Percentiles rank a stretch among this genome's conserved stretches.
Evolutionary conservation across 2,329 filamentous ascomycete genomes (phyloP).

Genomic region (Xylariales sp.): DNA sequence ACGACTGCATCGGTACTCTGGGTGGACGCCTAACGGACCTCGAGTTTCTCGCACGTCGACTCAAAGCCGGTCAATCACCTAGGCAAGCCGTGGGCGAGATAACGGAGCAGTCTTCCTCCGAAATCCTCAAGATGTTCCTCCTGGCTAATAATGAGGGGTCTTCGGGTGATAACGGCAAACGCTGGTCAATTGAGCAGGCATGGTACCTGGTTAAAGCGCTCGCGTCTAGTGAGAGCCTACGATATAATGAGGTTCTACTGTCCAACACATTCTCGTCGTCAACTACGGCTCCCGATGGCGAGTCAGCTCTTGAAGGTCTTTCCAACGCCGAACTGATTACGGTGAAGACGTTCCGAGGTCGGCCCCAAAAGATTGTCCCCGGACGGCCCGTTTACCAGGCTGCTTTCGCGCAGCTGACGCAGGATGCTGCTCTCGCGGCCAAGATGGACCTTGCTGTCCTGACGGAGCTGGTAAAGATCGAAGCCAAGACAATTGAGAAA

Average conservation of each 20-base stretch:
- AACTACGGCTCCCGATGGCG: slow-evolving; percentile 54
- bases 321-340: slow-evolving; percentile 83
- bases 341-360: slow-evolving; percentile 67
- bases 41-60: slow-evolving; percentile 85
- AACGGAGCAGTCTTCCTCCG: slow-evolving; percentile 80
- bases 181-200: slow-evolving; percentile 81
- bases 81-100: slow-evolving; percentile 80
- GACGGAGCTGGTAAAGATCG: slow-evolving; percentile 63
- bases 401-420: slow-evolving; percentile 69
- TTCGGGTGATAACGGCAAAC: slow-evolving; percentile 36
- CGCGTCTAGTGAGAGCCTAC: slow-evolving; percentile 60
- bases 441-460: slow-evolving; percentile 70
- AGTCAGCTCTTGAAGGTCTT: slow-evolving; percentile 72
- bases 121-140: slow-evolving; percentile 92
- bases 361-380: slow-evolving; percentile 71
- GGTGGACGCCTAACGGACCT: slow-evolving; percentile 94
- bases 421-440: slow-evolving; percentile 68
- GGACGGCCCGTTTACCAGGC: slow-evolving; percentile 84
- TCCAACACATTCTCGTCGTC: slow-evolving; percentile 68
- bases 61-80: slow-evolving; percentile 83
- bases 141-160: slow-evolving; percentile 54
- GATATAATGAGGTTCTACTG: slow-evolving; percentile 83
- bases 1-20: slow-evolving; percentile 74
- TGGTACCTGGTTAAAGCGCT: slow-evolving; percentile 85
- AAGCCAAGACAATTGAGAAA: slow-evolving; percentile 71